phyloP scores from a whole-genome alignment of 768 basidiomycete species.

The Pleurotus platypus region DNA sequence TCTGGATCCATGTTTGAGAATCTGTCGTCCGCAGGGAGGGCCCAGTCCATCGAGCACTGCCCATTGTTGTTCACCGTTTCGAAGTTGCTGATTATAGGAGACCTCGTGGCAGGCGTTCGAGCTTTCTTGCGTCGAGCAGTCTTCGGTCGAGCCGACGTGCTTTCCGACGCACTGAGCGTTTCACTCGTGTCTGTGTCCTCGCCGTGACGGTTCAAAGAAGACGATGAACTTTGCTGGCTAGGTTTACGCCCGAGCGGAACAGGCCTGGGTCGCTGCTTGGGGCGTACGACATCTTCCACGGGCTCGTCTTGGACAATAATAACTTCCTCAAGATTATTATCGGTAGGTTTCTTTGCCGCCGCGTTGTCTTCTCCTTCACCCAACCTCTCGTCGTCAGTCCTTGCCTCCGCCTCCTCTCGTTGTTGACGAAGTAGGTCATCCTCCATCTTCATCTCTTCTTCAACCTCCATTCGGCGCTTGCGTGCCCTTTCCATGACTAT shows the following conservation, averaged over 20 bases:
- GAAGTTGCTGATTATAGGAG: not conserved
- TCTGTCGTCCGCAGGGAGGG: no score
- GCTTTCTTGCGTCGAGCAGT: not conserved
- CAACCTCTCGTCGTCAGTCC: not conserved
- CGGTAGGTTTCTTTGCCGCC: not conserved
- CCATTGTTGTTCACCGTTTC: no score
- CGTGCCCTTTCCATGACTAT: constrained; percentile 54
- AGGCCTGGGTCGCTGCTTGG: constrained; percentile 15
- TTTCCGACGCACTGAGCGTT: not conserved
- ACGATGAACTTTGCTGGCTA: not conserved
- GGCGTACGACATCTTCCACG: constrained; percentile 4
- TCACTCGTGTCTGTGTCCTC: not conserved
- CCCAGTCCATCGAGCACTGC: not conserved
- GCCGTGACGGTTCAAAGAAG: not conserved
- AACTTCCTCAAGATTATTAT: not conserved
- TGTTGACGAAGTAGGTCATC: constrained; percentile 17
- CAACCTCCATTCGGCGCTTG: constrained; percentile 48
- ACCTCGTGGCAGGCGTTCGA: not conserved
- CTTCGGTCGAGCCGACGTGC: not conserved
- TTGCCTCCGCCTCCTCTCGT: constrained; percentile 7
- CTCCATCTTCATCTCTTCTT: constrained; percentile 34
- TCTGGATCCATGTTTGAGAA: no score
- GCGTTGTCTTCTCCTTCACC: not conserved
- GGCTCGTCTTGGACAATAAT: no score
- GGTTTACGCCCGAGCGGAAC: constrained; percentile 14